A percentile compares a stretch with the other conserved stretches of the same genome.
Conservation (phyloP, 139 green algal genomes). For the Raphidocelis subcapitata region DNA sequence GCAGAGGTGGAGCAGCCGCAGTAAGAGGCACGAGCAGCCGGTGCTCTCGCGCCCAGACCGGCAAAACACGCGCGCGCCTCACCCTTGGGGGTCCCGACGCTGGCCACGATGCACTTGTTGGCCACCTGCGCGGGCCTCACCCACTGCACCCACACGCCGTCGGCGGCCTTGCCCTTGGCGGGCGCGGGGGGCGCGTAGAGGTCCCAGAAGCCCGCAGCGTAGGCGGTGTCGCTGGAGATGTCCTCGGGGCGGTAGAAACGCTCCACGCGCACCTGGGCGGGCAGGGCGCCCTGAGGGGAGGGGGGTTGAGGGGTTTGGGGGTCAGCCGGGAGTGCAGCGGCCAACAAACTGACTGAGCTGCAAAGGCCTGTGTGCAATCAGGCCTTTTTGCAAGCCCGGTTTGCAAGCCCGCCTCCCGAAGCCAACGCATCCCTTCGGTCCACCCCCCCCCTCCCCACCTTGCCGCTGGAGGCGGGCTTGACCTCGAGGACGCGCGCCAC, state of each 20-base stretch:
- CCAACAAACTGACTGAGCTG: neutral
- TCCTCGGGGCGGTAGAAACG: slow-evolving; percentile 94
- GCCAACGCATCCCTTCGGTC: too few relatives aligned
- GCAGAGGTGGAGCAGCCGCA: neutral
- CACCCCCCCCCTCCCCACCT: neutral
- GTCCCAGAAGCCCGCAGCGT: slow-evolving; percentile 71
- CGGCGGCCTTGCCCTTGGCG: neutral
- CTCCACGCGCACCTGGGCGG: slow-evolving; percentile 40
- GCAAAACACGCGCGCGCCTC: neutral
- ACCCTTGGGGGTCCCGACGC: neutral
- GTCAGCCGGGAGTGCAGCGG: too few relatives aligned
- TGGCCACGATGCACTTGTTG: slow-evolving; percentile 43
- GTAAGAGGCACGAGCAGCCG: neutral
- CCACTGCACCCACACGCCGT: slow-evolving; percentile 19
- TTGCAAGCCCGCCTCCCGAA: too few relatives aligned
- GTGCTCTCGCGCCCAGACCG: neutral
- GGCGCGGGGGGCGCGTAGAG: slow-evolving; percentile 62
- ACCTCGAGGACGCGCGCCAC: slow-evolving; percentile 70
- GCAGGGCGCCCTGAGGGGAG: neutral
- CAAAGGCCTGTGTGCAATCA: neutral
- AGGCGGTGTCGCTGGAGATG: slow-evolving; percentile 68
- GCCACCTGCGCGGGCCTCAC: slow-evolving; percentile 48
- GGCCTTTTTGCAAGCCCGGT: neutral
- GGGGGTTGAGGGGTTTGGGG: too few relatives aligned
- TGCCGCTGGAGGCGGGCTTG: slow-evolving; percentile 7